Percentiles rank a stretch among this genome's conserved stretches.
Evolutionary conservation across 352 stramenopile species (phyloP).

Genomic region (Blastocystis hominis): DNA sequence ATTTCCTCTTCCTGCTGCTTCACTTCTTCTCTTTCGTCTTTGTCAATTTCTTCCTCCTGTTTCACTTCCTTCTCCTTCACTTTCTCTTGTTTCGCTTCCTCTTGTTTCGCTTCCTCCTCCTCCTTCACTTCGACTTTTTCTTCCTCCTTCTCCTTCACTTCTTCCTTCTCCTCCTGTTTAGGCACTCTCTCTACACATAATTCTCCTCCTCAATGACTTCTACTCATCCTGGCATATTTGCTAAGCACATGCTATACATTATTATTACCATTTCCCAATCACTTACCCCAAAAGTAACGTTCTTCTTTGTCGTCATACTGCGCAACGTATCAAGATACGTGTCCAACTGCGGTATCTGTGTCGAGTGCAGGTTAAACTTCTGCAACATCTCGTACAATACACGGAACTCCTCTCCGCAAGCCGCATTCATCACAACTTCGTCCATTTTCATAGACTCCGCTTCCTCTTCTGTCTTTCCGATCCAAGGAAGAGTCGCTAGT

Average conservation of each 20-base stretch:
- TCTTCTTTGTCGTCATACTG: background rate
- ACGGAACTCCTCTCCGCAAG: background rate
- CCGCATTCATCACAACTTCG: background rate
- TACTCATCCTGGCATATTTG: conserved; percentile 43
- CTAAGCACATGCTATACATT: background rate
- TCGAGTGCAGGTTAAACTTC: background rate
- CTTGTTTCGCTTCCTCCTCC: background rate
- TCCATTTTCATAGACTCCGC: conserved; percentile 9
- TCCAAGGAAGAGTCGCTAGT: conserved; percentile 21
- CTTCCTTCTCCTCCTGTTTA: background rate
- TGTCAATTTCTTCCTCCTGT: background rate
- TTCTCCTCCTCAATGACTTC: too few species aligned
- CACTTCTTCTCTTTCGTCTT: background rate
- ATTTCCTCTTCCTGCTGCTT: background rate
- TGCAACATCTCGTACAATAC: background rate
- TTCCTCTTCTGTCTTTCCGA: background rate
- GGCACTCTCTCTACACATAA: conserved; percentile 37
- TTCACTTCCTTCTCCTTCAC: background rate
- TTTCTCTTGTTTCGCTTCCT: background rate
- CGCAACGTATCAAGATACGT: background rate
- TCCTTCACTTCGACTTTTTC: background rate
- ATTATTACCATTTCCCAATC: background rate
- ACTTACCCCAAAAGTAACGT: conserved; percentile 37
- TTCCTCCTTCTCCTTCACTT: background rate
- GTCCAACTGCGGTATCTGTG: background rate